Conservation (phyloP, 306 rosid species). For the Aeschynomene evenia region DNA sequence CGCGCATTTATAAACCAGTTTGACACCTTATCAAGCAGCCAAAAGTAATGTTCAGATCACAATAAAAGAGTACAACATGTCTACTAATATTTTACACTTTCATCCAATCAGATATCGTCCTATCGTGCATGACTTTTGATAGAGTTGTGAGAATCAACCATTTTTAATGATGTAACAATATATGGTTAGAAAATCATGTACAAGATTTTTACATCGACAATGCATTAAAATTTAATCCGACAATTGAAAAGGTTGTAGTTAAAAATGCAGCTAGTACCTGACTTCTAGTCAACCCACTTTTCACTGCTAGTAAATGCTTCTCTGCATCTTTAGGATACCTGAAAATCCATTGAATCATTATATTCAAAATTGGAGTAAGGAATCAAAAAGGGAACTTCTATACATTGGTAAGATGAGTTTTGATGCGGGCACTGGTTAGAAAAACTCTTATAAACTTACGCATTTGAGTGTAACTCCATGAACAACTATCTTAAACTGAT, state of each 20-base stretch:
- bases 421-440: too few species aligned
- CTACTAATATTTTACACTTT: not conserved
- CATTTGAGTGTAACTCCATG: not conserved
- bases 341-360: conserved; percentile 36
- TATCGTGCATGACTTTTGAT: too few species aligned
- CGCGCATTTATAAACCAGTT: conserved; percentile 98
- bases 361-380: too few species aligned
- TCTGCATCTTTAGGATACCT: conserved; percentile 99
- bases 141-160: too few species aligned
- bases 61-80: not conserved
- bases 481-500: not conserved
- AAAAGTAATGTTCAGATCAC: not conserved
- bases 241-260: not conserved
- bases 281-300: conserved; percentile 90
- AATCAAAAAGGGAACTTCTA: too few species aligned
- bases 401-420: too few species aligned
- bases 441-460: too few species aligned
- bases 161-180: too few species aligned
- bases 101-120: not conserved
- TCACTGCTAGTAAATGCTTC: conserved; percentile 88
- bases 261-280: conserved; percentile 56
- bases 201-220: too few species aligned
- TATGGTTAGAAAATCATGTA: too few species aligned
- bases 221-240: not conserved
- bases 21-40: conserved; percentile 57